These are phyloP conservation scores for Cyberlindnera xylosilytica DNA, from an alignment of 805 yeast species.

Conservation along the genomic window DNA sequence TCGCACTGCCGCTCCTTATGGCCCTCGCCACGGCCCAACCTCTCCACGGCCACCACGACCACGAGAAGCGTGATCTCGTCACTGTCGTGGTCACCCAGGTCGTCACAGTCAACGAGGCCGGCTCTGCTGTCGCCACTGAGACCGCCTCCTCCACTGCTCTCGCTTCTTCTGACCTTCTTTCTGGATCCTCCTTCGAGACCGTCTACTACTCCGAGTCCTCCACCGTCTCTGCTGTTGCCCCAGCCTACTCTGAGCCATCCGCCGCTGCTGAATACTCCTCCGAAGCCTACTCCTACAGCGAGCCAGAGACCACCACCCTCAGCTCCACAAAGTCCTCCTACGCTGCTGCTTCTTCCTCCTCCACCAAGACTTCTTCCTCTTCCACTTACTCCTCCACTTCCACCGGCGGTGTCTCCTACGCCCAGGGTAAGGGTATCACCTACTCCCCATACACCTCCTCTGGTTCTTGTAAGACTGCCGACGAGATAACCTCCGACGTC, in stretches of 20 bases:
- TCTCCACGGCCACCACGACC: slow-evolving; percentile 45
- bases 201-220: slow-evolving; percentile 11
- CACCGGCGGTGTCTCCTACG: slow-evolving; percentile 7
- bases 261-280: slow-evolving; percentile 3
- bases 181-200: not conserved
- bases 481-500: slow-evolving; percentile 46
- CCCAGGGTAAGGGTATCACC: slow-evolving; percentile 55
- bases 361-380: slow-evolving; percentile 10
- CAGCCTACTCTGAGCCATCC: slow-evolving; percentile 13
- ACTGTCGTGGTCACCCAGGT: slow-evolving; percentile 35
- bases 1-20: slow-evolving; percentile 9
- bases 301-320: not conserved
- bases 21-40: slow-evolving; percentile 17
- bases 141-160: slow-evolving; percentile 14
- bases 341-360: slow-evolving; percentile 2
- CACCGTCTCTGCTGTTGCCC: not conserved
- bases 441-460: slow-evolving; percentile 60
- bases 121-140: slow-evolving; percentile 11
- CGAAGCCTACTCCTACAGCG: slow-evolving; percentile 1
- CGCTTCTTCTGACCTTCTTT: slow-evolving; percentile 14
- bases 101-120: slow-evolving; percentile 19
- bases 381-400: slow-evolving; percentile 17
- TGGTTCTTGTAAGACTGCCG: slow-evolving; percentile 52
- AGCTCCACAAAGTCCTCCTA: not conserved
- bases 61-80: slow-evolving; percentile 40